Evolutionary conservation across 768 basidiomycete species (phyloP), one percentile per base, ranked within the genome.

Genomic region (Roridomyces roridus): DNA sequence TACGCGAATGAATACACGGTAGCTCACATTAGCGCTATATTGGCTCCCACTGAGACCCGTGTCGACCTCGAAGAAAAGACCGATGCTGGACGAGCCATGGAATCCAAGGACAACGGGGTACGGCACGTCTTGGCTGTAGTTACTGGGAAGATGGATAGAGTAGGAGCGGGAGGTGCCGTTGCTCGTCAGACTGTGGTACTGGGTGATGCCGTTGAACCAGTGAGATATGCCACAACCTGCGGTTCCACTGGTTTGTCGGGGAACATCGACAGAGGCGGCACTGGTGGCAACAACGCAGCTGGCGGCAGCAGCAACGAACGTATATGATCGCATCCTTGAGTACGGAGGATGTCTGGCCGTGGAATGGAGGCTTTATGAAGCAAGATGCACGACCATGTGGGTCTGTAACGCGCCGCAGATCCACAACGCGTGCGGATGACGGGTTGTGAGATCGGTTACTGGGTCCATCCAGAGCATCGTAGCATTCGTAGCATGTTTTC

Each of bases 21-120:
- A n/a, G 14, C 53, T 26, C 44, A 55, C 53, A 8, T 11, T 29
- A 17, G 47, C 24, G n/a, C 39, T 56, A 12, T 56, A 56, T 11
- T 56, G 35, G 7, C 55, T 51, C 42, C 18, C 43, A 25, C 58
- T 59, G 31, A 55, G 21, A 17, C 48, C 39, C 37, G 52, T 48
- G 34, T 59, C 58, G 1, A 20, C 17, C 48, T 59, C 58, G 15
- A 59, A 55, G 41, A 59, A 55, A 3, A 59, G n/a, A 2, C 58
- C 58, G 11, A 59, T 40, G 17, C 58, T 36, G n/a, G 20, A 31
- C 20, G 46, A 54, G 14, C 58, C 46, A 26, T 59, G 58, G 25
- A 59, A 50, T 4, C 52, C 58, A 17, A 59, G 11, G 21, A 59
- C 45, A 4, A 59, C 25, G 21, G 57, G 51, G 35, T 59, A 59